Percentiles rank a stretch among this genome's conserved stretches.
Conservation (phyloP, 140 eudicot genomes). For the Oenanthe javanica region DNA sequence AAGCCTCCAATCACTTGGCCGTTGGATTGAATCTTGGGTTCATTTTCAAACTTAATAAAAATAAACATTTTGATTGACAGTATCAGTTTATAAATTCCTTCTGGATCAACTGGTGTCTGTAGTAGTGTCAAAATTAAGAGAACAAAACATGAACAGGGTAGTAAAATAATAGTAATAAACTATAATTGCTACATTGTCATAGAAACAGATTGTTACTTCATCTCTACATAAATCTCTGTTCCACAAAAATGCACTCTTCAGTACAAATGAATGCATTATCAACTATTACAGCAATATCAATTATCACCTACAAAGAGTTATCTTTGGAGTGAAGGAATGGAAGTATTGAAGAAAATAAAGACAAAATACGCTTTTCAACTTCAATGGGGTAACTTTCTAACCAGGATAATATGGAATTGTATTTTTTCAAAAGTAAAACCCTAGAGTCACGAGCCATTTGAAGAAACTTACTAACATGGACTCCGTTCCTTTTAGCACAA, state of each 20-base stretch:
- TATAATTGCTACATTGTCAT: neutral
- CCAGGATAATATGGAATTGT: neutral
- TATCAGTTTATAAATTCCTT: neutral
- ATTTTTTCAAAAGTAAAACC: neutral
- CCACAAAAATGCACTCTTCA: slow-evolving; percentile 1
- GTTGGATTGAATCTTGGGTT: neutral
- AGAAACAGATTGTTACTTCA: neutral
- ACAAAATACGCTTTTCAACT: neutral
- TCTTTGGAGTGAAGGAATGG: slow-evolving; percentile 1
- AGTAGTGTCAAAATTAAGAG: neutral
- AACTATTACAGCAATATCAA: neutral
- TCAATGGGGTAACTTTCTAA: slow-evolving; percentile 6
- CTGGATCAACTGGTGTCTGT: neutral
- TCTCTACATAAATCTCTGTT: too few species aligned
- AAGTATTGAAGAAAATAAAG: neutral
- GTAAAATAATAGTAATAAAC: neutral
- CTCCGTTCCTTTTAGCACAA: neutral
- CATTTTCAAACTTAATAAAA: neutral
- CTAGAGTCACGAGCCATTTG: slow-evolving; percentile 14
- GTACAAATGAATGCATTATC: neutral
- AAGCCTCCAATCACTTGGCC: neutral
- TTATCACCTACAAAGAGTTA: neutral
- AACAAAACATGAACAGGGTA: neutral
- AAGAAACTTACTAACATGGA: slow-evolving; percentile 15
- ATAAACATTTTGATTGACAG: neutral